Conservation (phyloP, 768 basidiomycete species). For the Pleurotus pulmonarius region DNA sequence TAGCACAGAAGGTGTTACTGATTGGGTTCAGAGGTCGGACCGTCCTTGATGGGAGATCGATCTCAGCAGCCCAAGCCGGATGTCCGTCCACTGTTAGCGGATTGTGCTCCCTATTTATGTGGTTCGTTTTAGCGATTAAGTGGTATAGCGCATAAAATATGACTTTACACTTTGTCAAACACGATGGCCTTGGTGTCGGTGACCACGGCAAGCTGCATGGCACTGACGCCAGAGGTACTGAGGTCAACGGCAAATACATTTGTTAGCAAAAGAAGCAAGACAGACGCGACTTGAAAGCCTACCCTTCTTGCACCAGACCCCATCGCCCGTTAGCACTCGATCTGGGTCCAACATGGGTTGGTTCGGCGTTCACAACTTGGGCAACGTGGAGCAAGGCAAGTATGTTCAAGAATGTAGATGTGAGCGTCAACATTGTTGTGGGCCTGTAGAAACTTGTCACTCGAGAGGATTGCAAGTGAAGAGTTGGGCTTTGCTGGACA, state of each 20-base stretch:
- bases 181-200: conserved; percentile 19
- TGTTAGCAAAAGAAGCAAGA: not conserved
- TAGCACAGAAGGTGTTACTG: conserved; percentile 40
- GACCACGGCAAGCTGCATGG: conserved; percentile 18
- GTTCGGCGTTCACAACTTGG: no score
- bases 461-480: no score
- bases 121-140: not conserved
- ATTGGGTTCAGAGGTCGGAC: conserved; percentile 28
- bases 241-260: not conserved
- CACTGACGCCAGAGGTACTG: conserved; percentile 21
- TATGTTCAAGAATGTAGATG: no score
- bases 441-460: no score
- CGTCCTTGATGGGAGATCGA: conserved; percentile 35
- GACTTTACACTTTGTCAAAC: conserved; percentile 8
- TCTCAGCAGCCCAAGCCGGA: conserved; percentile 41
- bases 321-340: conserved; percentile 4
- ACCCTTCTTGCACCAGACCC: conserved; percentile 11
- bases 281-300: not conserved
- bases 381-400: no score
- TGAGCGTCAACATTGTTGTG: no score
- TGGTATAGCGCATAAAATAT: not conserved
- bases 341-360: no score
- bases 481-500: no score
- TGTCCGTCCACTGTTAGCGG: conserved; percentile 37
- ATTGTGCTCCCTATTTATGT: conserved; percentile 22